Base-by-base conservation (phyloP, 257 asterid species). In the Apocynum venetum region DNA sequence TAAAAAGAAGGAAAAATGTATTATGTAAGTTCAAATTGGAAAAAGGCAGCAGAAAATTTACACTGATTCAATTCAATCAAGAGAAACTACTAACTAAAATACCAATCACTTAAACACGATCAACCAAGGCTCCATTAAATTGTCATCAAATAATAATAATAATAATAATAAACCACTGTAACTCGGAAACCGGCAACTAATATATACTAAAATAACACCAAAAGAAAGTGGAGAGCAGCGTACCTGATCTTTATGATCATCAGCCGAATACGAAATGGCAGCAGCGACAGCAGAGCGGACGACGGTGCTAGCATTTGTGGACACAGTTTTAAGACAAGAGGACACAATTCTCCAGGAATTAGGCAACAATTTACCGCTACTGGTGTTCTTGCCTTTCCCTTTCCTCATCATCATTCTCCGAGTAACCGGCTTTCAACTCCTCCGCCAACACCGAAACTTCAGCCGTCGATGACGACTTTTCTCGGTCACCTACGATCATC, bases 161-260 rank as follows among this genome's bases (percentile, higher is more conserved):
- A 41, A n/a, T 1, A 38, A 65, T 0, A 6, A 8, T 11, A 1
- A 41, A 67, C 5, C 20, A 15, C 17, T 31, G 17, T 20, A n/a
- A 72, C 43, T 43, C 53, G 17, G 2, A 76, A 10, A 76, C 52
- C 5, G 2, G 4, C 11, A 53, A 76, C 20, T 73, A 75, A 71
- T 66, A 67, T 46, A 72, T 51, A 19, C 12, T 35, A 72, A 72
- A 46, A 51, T 36, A 25, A 25, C 31, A 25, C 31, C 31, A 25
- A 71, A 81, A 79, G 43, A 38, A 35, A 36, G 9, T 15, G 71
- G 48, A 40, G 11, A 25, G 31, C 31, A 2, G 14, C 11, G 19
- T 67, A 90, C 96, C 94, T 89, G 96, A 84, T 91, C 96, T 80
- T 74, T 91, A 46, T 89, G 93, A 89, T 87, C 92, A 71, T 91